Evolutionary conservation across 495 filamentous ascomycete species (phyloP).

Genomic region (Penicillium egyptiacum): DNA sequence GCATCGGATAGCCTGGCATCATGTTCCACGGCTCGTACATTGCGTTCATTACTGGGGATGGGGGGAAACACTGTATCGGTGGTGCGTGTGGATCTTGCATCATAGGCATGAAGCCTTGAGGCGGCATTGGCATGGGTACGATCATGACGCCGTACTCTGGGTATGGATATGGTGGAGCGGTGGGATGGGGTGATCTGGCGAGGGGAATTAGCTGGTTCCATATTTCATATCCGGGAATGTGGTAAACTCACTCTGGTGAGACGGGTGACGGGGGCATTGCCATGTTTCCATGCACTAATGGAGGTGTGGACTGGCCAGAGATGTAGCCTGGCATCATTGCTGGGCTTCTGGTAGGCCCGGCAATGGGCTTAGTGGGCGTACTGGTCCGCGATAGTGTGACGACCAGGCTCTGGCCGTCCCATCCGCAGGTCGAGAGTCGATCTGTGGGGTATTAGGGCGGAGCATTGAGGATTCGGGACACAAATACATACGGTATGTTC

Average conservation of each 20-base stretch:
- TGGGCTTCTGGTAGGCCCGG: slow-evolving; percentile 46
- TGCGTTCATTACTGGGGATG: slow-evolving; percentile 34
- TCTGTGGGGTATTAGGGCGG: slow-evolving; percentile 28
- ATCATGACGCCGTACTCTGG: slow-evolving; percentile 36
- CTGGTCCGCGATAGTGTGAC: slow-evolving; percentile 47
- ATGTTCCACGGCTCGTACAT: slow-evolving; percentile 36
- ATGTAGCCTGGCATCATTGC: slow-evolving; percentile 32
- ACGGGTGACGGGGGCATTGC: slow-evolving; percentile 41
- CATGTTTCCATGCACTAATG: slow-evolving; percentile 30
- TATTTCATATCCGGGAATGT: not conserved
- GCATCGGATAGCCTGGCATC: slow-evolving; percentile 36
- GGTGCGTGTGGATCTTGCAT: slow-evolving; percentile 32
- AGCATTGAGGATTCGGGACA: not conserved
- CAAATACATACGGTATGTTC: slow-evolving; percentile 44
- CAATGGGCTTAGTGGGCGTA: slow-evolving; percentile 45
- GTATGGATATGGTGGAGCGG: slow-evolving; percentile 28
- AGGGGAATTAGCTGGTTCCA: slow-evolving; percentile 2
- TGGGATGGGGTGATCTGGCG: slow-evolving; percentile 28
- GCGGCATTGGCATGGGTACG: slow-evolving; percentile 27
- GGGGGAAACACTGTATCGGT: slow-evolving; percentile 31
- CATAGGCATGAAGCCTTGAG: slow-evolving; percentile 35
- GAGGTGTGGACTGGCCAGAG: slow-evolving; percentile 41
- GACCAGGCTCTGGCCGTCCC: slow-evolving; percentile 48
- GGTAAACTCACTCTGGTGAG: slow-evolving; percentile 38
- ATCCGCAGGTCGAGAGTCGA: slow-evolving; percentile 45